Percentiles rank a stretch among this genome's conserved stretches.
Evolutionary conservation across 2,329 filamentous ascomycete genomes (phyloP).

Genomic region (Aureobasidium sp.): DNA sequence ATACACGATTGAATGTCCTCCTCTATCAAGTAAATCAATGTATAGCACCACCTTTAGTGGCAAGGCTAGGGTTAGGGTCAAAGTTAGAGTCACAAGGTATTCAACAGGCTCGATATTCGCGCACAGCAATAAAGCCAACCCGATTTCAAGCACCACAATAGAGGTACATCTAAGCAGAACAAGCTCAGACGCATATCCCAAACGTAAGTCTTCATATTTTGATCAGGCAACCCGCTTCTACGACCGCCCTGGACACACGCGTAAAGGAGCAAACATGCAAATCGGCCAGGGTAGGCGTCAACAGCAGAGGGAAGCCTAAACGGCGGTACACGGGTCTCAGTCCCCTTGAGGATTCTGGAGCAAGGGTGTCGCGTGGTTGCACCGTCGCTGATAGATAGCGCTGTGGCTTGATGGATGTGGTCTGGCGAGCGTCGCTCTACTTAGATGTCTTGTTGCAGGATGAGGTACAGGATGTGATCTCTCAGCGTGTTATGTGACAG

Average conservation of each 20-base stretch:
- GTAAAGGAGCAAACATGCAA: not conserved
- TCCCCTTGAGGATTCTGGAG: not conserved
- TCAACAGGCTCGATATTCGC: not conserved
- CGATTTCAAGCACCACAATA: not conserved
- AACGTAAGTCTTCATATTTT: not conserved
- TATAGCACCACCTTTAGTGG: not conserved
- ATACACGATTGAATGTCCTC: not conserved
- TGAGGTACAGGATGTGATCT: not conserved
- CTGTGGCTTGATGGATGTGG: not conserved
- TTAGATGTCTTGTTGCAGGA: not conserved
- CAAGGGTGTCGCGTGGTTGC: not conserved
- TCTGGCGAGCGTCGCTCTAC: not conserved
- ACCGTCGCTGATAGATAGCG: not conserved
- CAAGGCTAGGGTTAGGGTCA: not conserved
- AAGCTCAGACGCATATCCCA: not conserved
- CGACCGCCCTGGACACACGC: not conserved
- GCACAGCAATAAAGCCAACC: not conserved
- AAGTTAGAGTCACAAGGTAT: not conserved
- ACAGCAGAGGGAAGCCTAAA: not conserved
- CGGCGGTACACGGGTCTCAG: not conserved
- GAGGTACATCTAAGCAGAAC: not conserved
- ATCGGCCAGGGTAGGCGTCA: not conserved
- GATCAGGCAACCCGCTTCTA: not conserved
- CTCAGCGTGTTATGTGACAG: not conserved
- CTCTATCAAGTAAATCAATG: not conserved